phyloP scores from a whole-genome alignment of 2,329 filamentous ascomycete species.

The Curvularia sp. region DNA sequence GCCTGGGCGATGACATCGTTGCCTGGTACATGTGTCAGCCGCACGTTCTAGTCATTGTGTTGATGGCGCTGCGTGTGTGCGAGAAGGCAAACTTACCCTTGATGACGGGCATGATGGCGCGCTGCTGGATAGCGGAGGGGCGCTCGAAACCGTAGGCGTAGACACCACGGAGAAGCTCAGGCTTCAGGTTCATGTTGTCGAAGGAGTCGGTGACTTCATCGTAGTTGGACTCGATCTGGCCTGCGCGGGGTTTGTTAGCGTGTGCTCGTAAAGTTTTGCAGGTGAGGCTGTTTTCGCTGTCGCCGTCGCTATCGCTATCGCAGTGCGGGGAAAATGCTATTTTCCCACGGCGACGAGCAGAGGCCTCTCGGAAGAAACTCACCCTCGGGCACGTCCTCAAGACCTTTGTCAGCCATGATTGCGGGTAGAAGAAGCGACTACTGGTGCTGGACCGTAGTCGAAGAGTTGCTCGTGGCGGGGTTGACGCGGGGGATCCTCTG shows the following conservation, averaged over 20 bases:
- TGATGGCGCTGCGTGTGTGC: conserved; percentile 6
- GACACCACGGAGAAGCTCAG: conserved; percentile 97
- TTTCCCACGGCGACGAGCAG: conserved; percentile 8
- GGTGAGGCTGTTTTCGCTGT: conserved; percentile 9
- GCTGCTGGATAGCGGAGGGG: conserved; percentile 99
- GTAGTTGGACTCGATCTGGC: conserved; percentile 99
- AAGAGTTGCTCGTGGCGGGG: conserved; percentile 48
- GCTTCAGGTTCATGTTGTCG: conserved; percentile 96
- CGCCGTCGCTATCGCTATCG: conserved; percentile 20
- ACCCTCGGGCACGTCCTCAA: conserved; percentile 97
- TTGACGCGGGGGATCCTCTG: conserved; percentile 52
- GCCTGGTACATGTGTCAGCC: conserved; percentile 56
- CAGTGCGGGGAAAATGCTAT: conserved; percentile 20
- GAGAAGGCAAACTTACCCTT: conserved; percentile 72
- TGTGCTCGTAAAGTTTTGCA: conserved; percentile 7
- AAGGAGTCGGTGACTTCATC: conserved; percentile 99
- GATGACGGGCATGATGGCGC: conserved; percentile 99
- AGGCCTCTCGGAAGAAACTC: conserved; percentile 55
- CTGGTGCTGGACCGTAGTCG: conserved; percentile 68
- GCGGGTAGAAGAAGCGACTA: conserved; percentile 68
- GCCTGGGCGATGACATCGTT: conserved; percentile 99
- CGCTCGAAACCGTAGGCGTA: conserved; percentile 99
- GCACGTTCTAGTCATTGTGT: conserved; percentile 8
- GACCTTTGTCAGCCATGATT: conserved; percentile 99
- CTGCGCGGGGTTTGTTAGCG: conserved; percentile 58